Evolutionary conservation across 495 filamentous ascomycete species (phyloP), one percentile per base, ranked within the genome.

Genomic region (Lasiosphaeria hispida): DNA sequence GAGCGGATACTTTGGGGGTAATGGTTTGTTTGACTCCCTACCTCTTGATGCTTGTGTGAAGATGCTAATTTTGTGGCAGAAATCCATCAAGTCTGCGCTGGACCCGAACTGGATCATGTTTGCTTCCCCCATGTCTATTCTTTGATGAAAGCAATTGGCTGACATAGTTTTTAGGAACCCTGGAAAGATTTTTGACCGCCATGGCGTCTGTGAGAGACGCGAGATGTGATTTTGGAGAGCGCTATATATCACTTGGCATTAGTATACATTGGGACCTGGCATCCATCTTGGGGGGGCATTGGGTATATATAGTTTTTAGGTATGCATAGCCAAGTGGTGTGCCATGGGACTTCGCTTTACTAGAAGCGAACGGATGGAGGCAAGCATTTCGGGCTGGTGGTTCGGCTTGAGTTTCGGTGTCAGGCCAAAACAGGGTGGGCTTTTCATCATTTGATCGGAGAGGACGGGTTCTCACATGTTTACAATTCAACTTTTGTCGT

Each of bases 81-180:
- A 85, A 65, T 83, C 79, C 57, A 85, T 97, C 70, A 96, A 96
- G 75, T 67, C 73, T 1, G 84, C 89, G n/a, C 74, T 97, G 49
- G 92, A 97, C 77, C 92, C 92, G 1, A 68, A 86, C 42, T 95
- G 92, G 90, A 83, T 96, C 13, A 55, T 55, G 53, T 55, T 38
- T 13, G 53, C 38, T 14, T 17, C 19, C 19, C 37, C 30, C 14
- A 9, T 10, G 18, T 18, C 17, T 15, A 10, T 10, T n/a, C 17
- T 9, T n/a, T 37, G 35, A 34, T 10, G 9, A 3, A 13, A 19
- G 4, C 8, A 8, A 4, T 30, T 47, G 11, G 53, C 42, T 59
- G 33, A 51, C 56, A 9, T 38, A 6, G 1, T 10, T 42, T 17
- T 10, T 47, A 58, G 59, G 61, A 63, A 63, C 41, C 61, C 61